These are phyloP conservation scores for Agaricales sp. DNA, from an alignment of 1,284 basidiomycete species.

Conservation along the genomic window DNA sequence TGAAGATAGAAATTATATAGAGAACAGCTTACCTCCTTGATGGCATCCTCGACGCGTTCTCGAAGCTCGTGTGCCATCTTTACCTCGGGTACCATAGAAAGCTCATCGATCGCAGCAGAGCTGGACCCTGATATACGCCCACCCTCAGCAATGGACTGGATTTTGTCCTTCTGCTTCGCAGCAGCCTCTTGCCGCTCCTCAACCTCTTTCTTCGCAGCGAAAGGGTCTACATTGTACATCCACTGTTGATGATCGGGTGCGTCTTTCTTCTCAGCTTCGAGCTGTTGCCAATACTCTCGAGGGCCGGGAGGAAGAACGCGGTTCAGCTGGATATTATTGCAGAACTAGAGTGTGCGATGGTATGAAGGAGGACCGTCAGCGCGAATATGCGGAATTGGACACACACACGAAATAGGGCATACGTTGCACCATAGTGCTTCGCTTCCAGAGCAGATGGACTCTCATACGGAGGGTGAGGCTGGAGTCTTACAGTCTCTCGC, in stretches of 20 bases:
- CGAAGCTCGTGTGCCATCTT: constrained; percentile 73
- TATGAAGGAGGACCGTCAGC: constrained; percentile 7
- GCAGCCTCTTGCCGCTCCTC: constrained; percentile 53
- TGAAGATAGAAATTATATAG: not conserved
- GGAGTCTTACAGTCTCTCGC: constrained; percentile 60
- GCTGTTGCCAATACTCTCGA: constrained; percentile 75
- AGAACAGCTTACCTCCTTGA: constrained; percentile 52
- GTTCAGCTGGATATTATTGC: constrained; percentile 70
- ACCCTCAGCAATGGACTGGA: not conserved
- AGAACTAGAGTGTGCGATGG: constrained; percentile 42
- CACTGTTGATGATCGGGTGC: constrained; percentile 65
- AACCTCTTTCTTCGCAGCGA: constrained; percentile 61
- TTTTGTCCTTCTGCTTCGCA: constrained; percentile 31
- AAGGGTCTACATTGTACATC: constrained; percentile 84
- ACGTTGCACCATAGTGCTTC: constrained; percentile 82
- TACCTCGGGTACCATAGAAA: constrained; percentile 70
- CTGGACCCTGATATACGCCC: constrained; percentile 5
- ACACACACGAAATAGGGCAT: constrained; percentile 79
- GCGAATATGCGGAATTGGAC: not conserved
- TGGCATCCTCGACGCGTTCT: constrained; percentile 73
- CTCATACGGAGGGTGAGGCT: constrained; percentile 59
- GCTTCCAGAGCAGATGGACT: constrained; percentile 62
- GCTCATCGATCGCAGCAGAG: constrained; percentile 31
- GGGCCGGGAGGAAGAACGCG: constrained; percentile 73
- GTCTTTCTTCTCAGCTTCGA: constrained; percentile 62